Conservation (phyloP, 2,329 filamentous ascomycete genomes). For the Nemania sp. region DNA sequence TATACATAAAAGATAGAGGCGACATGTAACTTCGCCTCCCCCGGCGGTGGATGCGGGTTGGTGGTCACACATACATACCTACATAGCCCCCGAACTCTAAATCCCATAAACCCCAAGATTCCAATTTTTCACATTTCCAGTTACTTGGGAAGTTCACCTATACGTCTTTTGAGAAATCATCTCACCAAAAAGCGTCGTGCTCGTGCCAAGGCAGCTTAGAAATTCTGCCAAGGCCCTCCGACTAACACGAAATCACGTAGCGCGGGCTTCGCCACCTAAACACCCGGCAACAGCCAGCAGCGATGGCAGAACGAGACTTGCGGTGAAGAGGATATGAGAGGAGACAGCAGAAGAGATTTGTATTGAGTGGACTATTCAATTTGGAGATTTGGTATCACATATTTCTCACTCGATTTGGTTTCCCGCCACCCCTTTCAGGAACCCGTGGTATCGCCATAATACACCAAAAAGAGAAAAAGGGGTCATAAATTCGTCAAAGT, state of each 20-base stretch:
- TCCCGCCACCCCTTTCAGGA: background rate
- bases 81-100: constrained; percentile 2
- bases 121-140: background rate
- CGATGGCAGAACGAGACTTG: constrained; percentile 4
- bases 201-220: background rate
- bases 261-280: constrained; percentile 32
- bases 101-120: background rate
- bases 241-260: constrained; percentile 28
- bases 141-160: background rate
- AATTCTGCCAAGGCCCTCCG: background rate
- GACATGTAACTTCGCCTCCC: constrained; percentile 1
- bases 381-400: constrained; percentile 24
- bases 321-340: background rate
- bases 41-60: background rate
- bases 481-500: constrained; percentile 30
- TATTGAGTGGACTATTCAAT: constrained; percentile 24
- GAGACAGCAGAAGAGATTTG: constrained; percentile 14
- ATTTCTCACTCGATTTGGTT: constrained; percentile 10
- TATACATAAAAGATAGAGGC: constrained; percentile 1
- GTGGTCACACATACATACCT: constrained; percentile 18
- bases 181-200: background rate
- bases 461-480: background rate
- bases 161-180: background rate
- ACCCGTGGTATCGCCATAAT: constrained; percentile 22
- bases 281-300: constrained; percentile 8